Evolutionary conservation across 768 basidiomycete species (phyloP), one percentile per base, ranked within the genome.

Genomic region (Collybia mongolica): DNA sequence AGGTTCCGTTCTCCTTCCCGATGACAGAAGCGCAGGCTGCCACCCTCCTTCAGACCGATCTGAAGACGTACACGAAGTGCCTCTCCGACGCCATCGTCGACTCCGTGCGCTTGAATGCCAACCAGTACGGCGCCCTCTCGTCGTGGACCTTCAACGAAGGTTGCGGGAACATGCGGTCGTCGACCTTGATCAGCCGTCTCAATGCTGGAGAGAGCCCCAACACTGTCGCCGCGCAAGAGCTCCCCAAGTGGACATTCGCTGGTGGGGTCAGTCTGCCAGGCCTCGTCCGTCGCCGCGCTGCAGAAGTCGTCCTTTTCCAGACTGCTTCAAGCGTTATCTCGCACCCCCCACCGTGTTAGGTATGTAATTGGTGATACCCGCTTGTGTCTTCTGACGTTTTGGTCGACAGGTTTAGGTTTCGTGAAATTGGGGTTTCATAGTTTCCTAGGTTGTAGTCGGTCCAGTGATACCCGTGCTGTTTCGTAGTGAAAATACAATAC

Each of bases 1-100:
- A 71, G 50, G 68, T 68, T 6, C 62, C 68, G 9, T 69, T 64
- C 54, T 43, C 59, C 22, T 70, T 70, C 63, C 67, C 70, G 1
- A 58, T 71, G 37, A 66, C 65, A 39, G 58, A 61, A 41, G 52
- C 62, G 14, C 56, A 54, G 6, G 69, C 69, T 7, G 50, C 64
- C 17, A 46, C 58, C 17, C 67, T 71, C 32, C 59, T 71, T 36
- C 44, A 52, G 35, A 51, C 56, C 20, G 69, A 69, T 46, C 41
- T 66, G 32, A 45, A 56, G 39, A 58, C 54, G 29, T 67, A 65
- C 52, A 62, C 62, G 0, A 59, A 49, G 32, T 72, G 69, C 58
- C 50, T 72, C 22, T 58, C 65, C 37, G 54, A 58, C 17, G 46
- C 60, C 23, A 59, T 70, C 46, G 52, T 36, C 54, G 54, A 60